Percentiles rank a stretch among this genome's conserved stretches.
These are phyloP conservation scores for Magnolia officinalis DNA, from an alignment of 164 flowering plant species.

Conservation along the genomic window DNA sequence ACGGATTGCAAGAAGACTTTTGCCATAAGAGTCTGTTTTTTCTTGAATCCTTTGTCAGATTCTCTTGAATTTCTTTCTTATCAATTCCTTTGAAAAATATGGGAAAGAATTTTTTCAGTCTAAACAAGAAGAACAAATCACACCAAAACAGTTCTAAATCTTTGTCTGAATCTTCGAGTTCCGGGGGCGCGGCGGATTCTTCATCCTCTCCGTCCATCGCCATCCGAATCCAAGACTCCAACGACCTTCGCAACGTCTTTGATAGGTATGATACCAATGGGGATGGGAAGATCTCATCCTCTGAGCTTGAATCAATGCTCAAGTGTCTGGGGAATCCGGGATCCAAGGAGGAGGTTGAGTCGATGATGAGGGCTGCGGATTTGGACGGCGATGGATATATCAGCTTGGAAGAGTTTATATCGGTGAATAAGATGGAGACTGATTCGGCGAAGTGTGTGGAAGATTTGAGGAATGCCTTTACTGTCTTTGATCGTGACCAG, in stretches of 20 bases:
- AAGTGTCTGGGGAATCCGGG: slow-evolving; percentile 9
- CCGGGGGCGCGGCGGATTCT: neutral
- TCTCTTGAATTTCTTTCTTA: too few relatives aligned
- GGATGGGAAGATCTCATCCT: slow-evolving; percentile 14
- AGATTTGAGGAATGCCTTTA: slow-evolving; percentile 17
- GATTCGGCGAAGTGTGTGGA: slow-evolving; percentile 11
- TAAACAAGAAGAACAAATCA: too few relatives aligned
- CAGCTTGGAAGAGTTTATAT: slow-evolving; percentile 16
- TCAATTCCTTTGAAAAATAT: too few relatives aligned
- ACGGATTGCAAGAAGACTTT: too few relatives aligned
- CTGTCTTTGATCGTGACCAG: slow-evolving; percentile 11
- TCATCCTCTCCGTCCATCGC: neutral
- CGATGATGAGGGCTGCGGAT: slow-evolving; percentile 21
- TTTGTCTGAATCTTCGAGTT: neutral
- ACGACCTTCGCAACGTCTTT: slow-evolving; percentile 17
- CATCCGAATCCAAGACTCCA: slow-evolving; percentile 6
- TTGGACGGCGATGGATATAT: slow-evolving; percentile 17
- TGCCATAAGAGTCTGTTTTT: too few relatives aligned
- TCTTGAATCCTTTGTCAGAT: too few relatives aligned
- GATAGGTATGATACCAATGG: slow-evolving; percentile 15
- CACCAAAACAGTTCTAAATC: neutral
- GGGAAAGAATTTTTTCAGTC: too few relatives aligned
- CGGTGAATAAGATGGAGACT: slow-evolving; percentile 10
- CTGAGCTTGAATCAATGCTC: slow-evolving; percentile 17
- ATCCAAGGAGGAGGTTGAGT: slow-evolving; percentile 8